Evolutionary conservation across 2,329 filamentous ascomycete species (phyloP), one percentile per base, ranked within the genome.

Genomic region (Aspergillus quadricinctus): DNA sequence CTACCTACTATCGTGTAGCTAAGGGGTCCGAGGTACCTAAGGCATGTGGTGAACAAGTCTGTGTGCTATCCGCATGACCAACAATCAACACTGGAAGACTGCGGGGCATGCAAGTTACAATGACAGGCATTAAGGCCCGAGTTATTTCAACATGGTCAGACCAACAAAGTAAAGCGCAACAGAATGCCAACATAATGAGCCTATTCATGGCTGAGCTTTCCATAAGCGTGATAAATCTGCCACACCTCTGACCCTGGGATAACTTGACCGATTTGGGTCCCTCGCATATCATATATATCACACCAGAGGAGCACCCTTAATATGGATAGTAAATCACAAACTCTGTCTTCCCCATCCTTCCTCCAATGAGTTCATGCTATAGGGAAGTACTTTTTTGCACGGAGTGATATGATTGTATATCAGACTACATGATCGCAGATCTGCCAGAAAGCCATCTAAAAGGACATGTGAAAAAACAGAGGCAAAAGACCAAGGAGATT

Each of bases 251-350:
- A 17, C 5, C 31, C 40, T 43, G 40, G 40, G 52, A 23, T 35
- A 51, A 28, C 28, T 27, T 21, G 8, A 37, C 51, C 56, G 50
- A 54, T 40, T 50, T 35, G 40, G 35, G 25, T 27, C 54, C 28
- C 27, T 53, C 54, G 52, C 53, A 48, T 61, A 43, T 11, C n/a
- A 43, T 43, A 1, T 43, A 23, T 43, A 21, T 37, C n/a, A 43
- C 40, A 4, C 40, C n/a, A 19, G n/a, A 37, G 31, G 17, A 37
- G 31, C 31, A 37, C 31, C 6, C 5, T 37, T 37, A 17, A 11
- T 3, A 29, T 4, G 28, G 10, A 37, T 3, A 17, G 14, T 37
- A 7, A 37, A 37, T 17, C 5, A 17, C 14, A 7, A 37, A 37
- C 5, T 37, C 7, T 7, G 31, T 37, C 5, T 17, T 37, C 6